Evolutionary conservation across 345 rosid species (phyloP).

Genomic region (Draba incana): DNA sequence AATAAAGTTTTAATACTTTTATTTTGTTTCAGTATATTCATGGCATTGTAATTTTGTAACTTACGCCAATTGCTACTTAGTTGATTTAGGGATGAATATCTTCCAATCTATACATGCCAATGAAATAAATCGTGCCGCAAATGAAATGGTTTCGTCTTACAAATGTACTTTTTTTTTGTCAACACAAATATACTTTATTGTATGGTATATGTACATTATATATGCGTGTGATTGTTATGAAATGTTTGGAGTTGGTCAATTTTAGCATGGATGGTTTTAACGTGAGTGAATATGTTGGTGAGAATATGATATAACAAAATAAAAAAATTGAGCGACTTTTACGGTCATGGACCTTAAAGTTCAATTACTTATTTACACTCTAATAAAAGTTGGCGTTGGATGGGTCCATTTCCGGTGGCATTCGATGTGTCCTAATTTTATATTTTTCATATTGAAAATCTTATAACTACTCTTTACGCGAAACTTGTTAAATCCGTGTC

Average conservation of each 20-base stretch:
- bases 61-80: background rate
- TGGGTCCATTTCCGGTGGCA: conserved; percentile 36
- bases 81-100: background rate
- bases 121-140: conserved; percentile 8
- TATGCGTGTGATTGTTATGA: conserved; percentile 8
- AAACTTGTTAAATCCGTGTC: conserved; percentile 39
- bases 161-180: background rate
- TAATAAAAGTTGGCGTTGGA: conserved; percentile 36
- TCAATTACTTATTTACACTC: conserved; percentile 32
- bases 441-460: background rate
- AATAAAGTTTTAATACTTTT: background rate
- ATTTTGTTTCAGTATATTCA: background rate
- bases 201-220: background rate
- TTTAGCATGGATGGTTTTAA: background rate
- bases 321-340: conserved; percentile 33
- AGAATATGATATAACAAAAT: conserved; percentile 17
- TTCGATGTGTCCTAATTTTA: conserved; percentile 37
- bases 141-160: background rate
- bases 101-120: background rate
- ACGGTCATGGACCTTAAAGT: conserved; percentile 34
- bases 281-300: conserved; percentile 38
- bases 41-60: background rate
- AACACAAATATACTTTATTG: too few relatives aligned
- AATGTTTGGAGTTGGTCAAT: conserved; percentile 6
- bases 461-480: conserved; percentile 24